phyloP scores from a whole-genome alignment of 768 basidiomycete species.

The Tylopilus sp. region DNA sequence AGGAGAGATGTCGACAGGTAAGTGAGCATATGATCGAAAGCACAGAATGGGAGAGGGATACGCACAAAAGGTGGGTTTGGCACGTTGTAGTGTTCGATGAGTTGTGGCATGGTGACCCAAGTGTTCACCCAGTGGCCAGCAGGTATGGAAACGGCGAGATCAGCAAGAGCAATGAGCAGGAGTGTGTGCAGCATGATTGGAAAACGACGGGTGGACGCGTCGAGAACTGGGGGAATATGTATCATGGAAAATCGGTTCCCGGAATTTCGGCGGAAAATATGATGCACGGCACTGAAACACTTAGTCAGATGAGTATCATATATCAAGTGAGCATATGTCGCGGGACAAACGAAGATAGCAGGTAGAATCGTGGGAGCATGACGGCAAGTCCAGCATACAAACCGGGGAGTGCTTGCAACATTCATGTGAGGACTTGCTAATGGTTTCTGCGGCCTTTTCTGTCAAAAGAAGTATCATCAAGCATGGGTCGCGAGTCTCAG shows the following conservation, averaged over 20 bases:
- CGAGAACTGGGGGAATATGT: neutral
- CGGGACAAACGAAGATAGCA: neutral
- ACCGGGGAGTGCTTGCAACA: neutral
- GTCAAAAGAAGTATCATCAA: no score
- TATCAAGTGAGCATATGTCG: neutral
- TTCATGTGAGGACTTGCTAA: neutral
- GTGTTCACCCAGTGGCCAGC: constrained; percentile 4
- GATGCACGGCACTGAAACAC: neutral
- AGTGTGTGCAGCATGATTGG: neutral
- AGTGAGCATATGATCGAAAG: neutral
- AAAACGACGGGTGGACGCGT: neutral
- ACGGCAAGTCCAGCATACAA: neutral
- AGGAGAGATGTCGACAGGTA: constrained; percentile 3
- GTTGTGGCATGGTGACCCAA: constrained; percentile 6
- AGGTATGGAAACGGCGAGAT: neutral
- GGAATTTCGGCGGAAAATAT: neutral
- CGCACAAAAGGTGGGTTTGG: constrained; percentile 4
- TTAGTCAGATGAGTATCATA: neutral
- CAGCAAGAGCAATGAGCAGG: neutral
- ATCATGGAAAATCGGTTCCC: neutral
- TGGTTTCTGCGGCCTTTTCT: no score
- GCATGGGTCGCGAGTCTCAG: no score
- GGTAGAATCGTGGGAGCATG: neutral
- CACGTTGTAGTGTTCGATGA: constrained; percentile 4
- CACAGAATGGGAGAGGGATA: neutral